Evolutionary conservation across 192 early-diverging fungal genomes (phyloP).

Genomic region (Tieghemiomyces parasiticus): DNA sequence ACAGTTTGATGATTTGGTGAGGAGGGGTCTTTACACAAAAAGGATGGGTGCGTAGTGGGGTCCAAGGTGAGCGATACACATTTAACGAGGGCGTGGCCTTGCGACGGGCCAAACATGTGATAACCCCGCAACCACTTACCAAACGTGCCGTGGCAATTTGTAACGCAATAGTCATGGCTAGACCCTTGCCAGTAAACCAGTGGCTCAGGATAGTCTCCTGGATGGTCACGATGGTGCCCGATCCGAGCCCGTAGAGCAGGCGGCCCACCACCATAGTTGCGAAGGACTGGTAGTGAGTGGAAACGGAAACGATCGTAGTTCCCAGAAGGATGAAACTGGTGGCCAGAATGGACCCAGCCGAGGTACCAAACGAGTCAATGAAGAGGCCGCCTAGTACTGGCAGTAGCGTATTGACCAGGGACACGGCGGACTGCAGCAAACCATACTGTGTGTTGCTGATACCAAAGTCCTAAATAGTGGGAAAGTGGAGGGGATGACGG

Average conservation of each 20-base stretch:
- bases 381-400: conserved; percentile 36
- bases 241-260: conserved; percentile 48
- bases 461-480: conserved; percentile 27
- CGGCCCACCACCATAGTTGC: conserved; percentile 36
- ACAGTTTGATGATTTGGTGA: no score
- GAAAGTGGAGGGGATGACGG: no score
- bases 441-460: conserved; percentile 50
- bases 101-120: no score
- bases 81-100: no score
- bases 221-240: conserved; percentile 58
- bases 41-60: no score
- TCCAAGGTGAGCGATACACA: no score
- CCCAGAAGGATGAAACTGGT: conserved; percentile 40
- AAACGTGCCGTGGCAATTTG: conserved; percentile 55
- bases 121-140: conserved; percentile 26
- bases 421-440: conserved; percentile 45
- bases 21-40: no score
- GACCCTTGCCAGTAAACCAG: conserved; percentile 52
- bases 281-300: conserved; percentile 25
- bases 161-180: conserved; percentile 50
- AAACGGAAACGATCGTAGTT: conserved; percentile 30
- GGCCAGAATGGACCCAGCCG: conserved; percentile 32
- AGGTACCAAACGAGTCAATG: conserved; percentile 48
- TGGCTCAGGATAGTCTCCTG: conserved; percentile 67
- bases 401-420: conserved; percentile 39